Base-by-base conservation (phyloP, 148 eudicot species). In the Tetragonia tetragonoides region DNA sequence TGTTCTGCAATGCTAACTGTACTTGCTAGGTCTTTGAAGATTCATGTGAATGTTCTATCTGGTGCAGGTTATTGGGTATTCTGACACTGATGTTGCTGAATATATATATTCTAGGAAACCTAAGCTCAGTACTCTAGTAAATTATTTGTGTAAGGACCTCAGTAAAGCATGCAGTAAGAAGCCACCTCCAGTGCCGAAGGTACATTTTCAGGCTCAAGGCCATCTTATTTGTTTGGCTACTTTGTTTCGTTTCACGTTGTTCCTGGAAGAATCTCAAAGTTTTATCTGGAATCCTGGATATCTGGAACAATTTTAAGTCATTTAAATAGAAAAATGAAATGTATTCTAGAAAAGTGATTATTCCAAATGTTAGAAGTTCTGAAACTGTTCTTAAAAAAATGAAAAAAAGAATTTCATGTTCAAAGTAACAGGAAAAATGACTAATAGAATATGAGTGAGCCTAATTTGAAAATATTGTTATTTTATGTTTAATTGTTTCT, bases 131-230 rank as follows among this genome's bases (percentile, higher is more conserved):
- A 74, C 89, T 12, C 87, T 95, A 78, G 83, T 81, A 20, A 83
- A 81, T 47, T 90, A 83, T 81, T 80, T 95, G 38, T 95, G 97
- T 65, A 91, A 93, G 77, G 97, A 91, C 82, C 92, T 91, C 53
- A 90, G 90, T 67, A 68, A 73, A 77, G 88, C 94, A 78, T 95
- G 99, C 85, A 90, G 84, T 79, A 83, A 79, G 42, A 85, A 86
- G 84, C 91, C 97, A 70, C 97, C 99, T 53, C 89, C 96, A 72
- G 97, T 95, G 68, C 99, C 97, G 68, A 95, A 90, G 99, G 97
- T 90, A 82, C 71, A 41, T 21, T 42, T 59, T 56, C 63, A 16
- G 42, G 17, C 47, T 39, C 56, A 11, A 59, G 69, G 28, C 24
- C 17, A 54, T 74, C 18, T 9, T 37, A 21, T 73, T 82, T 68